Evolutionary conservation across 1,284 basidiomycete genomes (phyloP).

Genomic region (Cutaneotrichosporon cyanovorans): DNA sequence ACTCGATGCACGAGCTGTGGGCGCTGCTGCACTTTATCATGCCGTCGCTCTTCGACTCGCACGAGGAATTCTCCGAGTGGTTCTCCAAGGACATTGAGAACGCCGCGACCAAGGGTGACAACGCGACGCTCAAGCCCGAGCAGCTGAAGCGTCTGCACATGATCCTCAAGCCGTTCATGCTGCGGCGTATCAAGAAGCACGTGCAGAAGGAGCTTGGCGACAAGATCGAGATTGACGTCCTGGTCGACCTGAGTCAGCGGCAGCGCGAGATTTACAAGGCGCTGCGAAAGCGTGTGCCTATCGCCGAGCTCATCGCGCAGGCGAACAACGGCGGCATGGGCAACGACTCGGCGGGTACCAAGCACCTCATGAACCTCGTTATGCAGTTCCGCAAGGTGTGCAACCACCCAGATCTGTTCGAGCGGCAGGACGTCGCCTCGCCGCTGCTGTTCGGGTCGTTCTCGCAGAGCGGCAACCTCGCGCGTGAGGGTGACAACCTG

Average conservation of each 20-base stretch:
- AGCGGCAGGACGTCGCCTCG: conserved; percentile 89
- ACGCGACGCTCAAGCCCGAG: conserved; percentile 73
- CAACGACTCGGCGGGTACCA: conserved; percentile 52
- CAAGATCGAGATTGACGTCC: conserved; percentile 97
- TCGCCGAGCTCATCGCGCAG: conserved; percentile 88
- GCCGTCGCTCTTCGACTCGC: conserved; percentile 97
- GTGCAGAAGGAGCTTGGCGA: conserved; percentile 99
- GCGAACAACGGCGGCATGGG: conserved; percentile 88
- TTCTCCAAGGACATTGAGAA: conserved; percentile 99
- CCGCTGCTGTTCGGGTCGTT: conserved; percentile 84
- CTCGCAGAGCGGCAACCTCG: conserved; percentile 70
- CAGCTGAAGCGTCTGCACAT: conserved; percentile 93
- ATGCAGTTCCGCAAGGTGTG: conserved; percentile 99
- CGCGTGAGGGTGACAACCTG: conserved; percentile 77
- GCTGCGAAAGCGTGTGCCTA: conserved; percentile 84
- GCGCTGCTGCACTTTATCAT: conserved; percentile 99
- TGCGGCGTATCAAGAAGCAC: conserved; percentile 93
- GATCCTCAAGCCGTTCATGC: conserved; percentile 99
- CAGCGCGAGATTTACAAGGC: conserved; percentile 90
- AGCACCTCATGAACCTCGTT: conserved; percentile 94
- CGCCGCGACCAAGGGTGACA: conserved; percentile 71
- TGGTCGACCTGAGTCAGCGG: conserved; percentile 87
- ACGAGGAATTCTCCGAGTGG: conserved; percentile 99
- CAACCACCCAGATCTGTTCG: conserved; percentile 97
- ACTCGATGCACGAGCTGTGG: conserved; percentile 99